Base-by-base conservation (phyloP, 2,329 filamentous ascomycete species). In the Pseudocercospora pini-densiflorae region DNA sequence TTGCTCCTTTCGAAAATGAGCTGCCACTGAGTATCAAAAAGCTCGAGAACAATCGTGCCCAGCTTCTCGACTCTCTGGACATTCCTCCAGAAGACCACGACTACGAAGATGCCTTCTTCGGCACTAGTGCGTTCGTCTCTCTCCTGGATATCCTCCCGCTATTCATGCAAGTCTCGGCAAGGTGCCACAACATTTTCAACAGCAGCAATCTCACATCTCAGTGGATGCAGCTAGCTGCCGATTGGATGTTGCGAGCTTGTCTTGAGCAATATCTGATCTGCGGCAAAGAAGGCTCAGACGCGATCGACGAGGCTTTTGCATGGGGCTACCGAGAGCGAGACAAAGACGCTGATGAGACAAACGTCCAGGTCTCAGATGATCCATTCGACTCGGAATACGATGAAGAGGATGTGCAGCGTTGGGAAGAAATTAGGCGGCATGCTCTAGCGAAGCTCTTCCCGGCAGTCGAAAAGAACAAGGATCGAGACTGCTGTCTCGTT, bases 241-340 rank as follows among this genome's bases (percentile, higher is more conserved):
- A 80, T 16, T 83, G 84, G 64, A 83, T 87, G 79, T 71, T 84
- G 8, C 84, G 87, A 65, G 81, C 83, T 40, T 79, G 79, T 8
- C 67, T 85, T 3, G 85, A 87, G 73, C 82, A 85, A 63, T 81
- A 81, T 61, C 71, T 81, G 2, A 68, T 80, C 4, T 80, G 77
- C 60, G 80, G 79, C 7, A 74, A 73, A 4, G 73, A 74, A n/a
- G 75, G 77, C 0, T 63, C 71, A 3, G 78, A 82, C 23, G 67
- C 77, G 1, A 76, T 84, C 23, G 74, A 79, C 27, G 78, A 82
- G 31, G 79, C 82, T 3, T 85, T 84, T 68, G 76, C 81, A 1
- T 85, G 83, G 79, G 81, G 80, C 12, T 78, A 75, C 59, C 76
- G 78, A 45, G 36, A 51, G 40, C 64, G 10, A 14, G 23, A 9